These are phyloP conservation scores for Microdochium bolleyi DNA, from an alignment of 2,329 filamentous ascomycete species.

Conservation along the genomic window DNA sequence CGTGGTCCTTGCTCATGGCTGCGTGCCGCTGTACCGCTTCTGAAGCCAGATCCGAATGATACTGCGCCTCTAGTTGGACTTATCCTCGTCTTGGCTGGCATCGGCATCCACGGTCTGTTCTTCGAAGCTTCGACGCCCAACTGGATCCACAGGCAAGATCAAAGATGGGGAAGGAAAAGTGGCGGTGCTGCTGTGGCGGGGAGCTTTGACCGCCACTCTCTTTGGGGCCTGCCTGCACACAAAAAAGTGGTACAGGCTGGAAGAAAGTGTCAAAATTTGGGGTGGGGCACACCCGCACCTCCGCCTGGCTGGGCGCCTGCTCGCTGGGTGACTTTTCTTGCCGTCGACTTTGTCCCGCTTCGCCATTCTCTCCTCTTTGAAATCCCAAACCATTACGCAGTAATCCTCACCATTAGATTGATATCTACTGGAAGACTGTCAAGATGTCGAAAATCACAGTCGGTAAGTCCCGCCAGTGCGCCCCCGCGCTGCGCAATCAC, in stretches of 20 bases:
- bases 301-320: neutral
- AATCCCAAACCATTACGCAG: constrained; percentile 24
- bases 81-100: too few species aligned
- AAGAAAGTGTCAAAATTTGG: neutral
- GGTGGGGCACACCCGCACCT: neutral
- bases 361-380: constrained; percentile 5
- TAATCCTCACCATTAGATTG: constrained; percentile 67
- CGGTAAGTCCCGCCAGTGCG: constrained; percentile 33
- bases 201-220: neutral
- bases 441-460: constrained; percentile 84
- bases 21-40: too few species aligned
- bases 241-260: neutral
- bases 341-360: constrained; percentile 1
- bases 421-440: constrained; percentile 81
- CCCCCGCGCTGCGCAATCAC: neutral
- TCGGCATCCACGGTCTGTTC: too few species aligned
- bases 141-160: too few species aligned
- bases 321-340: neutral
- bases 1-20: too few species aligned
- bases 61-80: too few species aligned
- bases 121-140: too few species aligned
- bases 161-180: neutral
- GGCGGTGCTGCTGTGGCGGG: neutral
- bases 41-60: too few species aligned
- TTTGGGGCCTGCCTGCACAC: neutral